Percentiles rank a stretch among this genome's conserved stretches.
phyloP scores from a whole-genome alignment of 2,329 filamentous ascomycete genomes.

The Penicillium sp. region DNA sequence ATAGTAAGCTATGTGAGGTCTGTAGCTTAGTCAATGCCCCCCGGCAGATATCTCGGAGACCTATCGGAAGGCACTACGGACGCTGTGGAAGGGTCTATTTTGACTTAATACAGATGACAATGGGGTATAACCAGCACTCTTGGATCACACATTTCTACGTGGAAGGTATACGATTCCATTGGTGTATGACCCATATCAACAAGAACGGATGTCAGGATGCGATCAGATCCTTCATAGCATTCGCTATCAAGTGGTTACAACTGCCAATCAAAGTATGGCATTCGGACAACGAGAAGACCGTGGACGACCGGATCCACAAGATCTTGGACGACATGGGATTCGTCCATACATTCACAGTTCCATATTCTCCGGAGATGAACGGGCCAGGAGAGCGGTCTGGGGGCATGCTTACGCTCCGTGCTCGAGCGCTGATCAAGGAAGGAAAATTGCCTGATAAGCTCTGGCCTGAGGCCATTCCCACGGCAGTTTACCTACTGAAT shows the following conservation, averaged over 20 bases:
- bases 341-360: neutral
- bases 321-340: neutral
- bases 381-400: neutral
- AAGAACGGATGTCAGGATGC: neutral
- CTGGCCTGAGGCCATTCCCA: neutral
- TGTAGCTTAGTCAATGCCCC: neutral
- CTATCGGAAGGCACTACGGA: neutral
- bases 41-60: neutral
- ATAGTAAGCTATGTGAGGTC: neutral
- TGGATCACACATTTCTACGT: slow-evolving; percentile 6
- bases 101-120: slow-evolving; percentile 1
- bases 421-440: neutral
- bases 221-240: neutral
- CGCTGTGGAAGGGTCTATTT: slow-evolving; percentile 1
- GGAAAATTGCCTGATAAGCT: slow-evolving; percentile 1
- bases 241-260: neutral
- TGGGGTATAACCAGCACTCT: neutral
- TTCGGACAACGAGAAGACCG: slow-evolving; percentile 2
- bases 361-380: neutral
- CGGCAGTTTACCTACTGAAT: slow-evolving; percentile 1
- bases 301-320: no score
- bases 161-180: slow-evolving; percentile 1
- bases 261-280: slow-evolving; percentile 1
- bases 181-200: neutral
- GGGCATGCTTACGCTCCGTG: neutral